phyloP scores from a whole-genome alignment of 2,329 filamentous ascomycete species.

The Tolypocladium guangdongense region DNA sequence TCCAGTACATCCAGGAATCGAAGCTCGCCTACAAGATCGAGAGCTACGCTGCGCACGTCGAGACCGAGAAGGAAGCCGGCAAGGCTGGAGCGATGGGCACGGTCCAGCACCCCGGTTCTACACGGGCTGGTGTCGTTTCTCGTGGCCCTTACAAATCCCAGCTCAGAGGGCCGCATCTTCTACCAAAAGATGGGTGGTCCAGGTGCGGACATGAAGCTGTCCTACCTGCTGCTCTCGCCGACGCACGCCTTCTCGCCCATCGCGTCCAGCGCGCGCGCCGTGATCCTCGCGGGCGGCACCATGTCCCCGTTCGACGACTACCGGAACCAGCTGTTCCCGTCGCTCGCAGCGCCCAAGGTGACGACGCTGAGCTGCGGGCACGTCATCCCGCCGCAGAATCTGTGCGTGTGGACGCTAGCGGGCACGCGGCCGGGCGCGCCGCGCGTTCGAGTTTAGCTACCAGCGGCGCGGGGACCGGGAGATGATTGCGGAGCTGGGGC shows the following conservation, averaged over 20 bases:
- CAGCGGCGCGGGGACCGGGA: constrained; percentile 57
- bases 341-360: constrained; percentile 51
- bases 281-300: constrained; percentile 87
- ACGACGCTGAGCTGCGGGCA: constrained; percentile 86
- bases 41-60: constrained; percentile 61
- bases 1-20: constrained; percentile 80
- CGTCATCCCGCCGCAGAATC: constrained; percentile 73
- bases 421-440: constrained; percentile 27
- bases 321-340: constrained; percentile 72
- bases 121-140: constrained; percentile 54
- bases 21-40: constrained; percentile 93
- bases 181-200: constrained; percentile 36
- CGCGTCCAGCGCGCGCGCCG: constrained; percentile 70
- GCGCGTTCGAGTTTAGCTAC: constrained; percentile 80
- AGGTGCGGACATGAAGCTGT: constrained; percentile 47
- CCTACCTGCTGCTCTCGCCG: constrained; percentile 83
- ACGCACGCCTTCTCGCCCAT: constrained; percentile 86
- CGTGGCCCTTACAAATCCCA: constrained; percentile 74
- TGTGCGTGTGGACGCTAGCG: constrained; percentile 66
- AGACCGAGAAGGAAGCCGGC: constrained; percentile 30
- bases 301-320: constrained; percentile 98
- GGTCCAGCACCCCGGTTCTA: constrained; percentile 35
- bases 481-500: constrained; percentile 66
- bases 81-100: constrained; percentile 8
- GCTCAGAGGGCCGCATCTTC: constrained; percentile 57